These are phyloP conservation scores for Saitoella complicata DNA, from an alignment of 805 yeast genomes.

Conservation along the genomic window DNA sequence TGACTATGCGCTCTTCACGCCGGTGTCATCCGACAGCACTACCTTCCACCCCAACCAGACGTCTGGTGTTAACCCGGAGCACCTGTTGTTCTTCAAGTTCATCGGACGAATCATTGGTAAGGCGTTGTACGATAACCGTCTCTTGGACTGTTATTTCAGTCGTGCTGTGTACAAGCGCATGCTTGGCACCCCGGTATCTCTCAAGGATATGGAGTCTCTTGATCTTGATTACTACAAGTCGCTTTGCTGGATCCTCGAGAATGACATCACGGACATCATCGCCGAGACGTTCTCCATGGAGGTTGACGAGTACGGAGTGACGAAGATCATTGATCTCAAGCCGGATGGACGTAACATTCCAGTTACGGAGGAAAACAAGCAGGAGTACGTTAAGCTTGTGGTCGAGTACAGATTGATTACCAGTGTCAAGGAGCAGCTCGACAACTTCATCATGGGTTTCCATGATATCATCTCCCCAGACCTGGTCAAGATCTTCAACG, in stretches of 20 bases:
- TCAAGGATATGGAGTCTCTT: conserved; percentile 86
- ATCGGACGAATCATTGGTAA: conserved; percentile 89
- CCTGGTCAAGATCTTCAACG: conserved; percentile 74
- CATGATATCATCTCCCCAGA: conserved; percentile 79
- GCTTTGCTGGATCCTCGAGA: conserved; percentile 87
- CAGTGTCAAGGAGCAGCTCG: conserved; percentile 77
- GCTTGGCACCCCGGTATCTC: conserved; percentile 59
- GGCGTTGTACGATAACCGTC: conserved; percentile 74
- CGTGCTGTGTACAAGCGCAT: conserved; percentile 86
- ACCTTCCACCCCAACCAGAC: conserved; percentile 92
- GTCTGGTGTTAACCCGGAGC: conserved; percentile 86
- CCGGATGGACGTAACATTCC: conserved; percentile 69
- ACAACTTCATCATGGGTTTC: conserved; percentile 69
- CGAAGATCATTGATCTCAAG: conserved; percentile 62
- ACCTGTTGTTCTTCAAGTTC: conserved; percentile 79
- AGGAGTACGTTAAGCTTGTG: conserved; percentile 69
- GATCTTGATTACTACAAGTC: conserved; percentile 89
- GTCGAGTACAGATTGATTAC: conserved; percentile 75
- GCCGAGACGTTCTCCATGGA: conserved; percentile 90
- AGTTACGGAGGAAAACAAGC: conserved; percentile 82
- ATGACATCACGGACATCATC: conserved; percentile 88
- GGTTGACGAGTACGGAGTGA: conserved; percentile 85
- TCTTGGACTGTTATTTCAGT: conserved; percentile 85
- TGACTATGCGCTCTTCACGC: conserved; percentile 78
- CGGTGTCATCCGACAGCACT: conserved; percentile 81